phyloP scores from a whole-genome alignment of 169 alveolate species.

The Plasmodium sp. region DNA sequence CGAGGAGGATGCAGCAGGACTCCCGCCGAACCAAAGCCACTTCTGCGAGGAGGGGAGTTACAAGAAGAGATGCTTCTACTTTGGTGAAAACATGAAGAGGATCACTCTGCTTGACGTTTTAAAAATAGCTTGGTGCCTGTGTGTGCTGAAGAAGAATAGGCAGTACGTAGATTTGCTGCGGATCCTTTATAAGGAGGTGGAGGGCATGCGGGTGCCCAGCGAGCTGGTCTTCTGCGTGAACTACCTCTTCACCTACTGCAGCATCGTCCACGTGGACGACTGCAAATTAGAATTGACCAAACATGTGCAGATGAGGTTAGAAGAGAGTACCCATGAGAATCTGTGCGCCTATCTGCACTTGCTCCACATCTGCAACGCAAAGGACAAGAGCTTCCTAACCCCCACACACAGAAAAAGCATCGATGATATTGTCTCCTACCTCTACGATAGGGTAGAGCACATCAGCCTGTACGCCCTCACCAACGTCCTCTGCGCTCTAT shows the following conservation, averaged over 20 bases:
- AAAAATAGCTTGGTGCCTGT: constrained; percentile 62
- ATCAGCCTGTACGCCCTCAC: constrained; percentile 30
- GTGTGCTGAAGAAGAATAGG: constrained; percentile 39
- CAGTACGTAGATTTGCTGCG: constrained; percentile 23
- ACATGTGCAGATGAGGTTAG: background rate
- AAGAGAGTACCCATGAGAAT: constrained; percentile 32
- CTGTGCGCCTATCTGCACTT: constrained; percentile 59
- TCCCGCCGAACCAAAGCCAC: background rate
- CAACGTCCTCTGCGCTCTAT: constrained; percentile 37
- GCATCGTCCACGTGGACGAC: constrained; percentile 24
- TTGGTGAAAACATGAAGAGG: constrained; percentile 42
- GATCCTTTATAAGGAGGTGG: constrained; percentile 46
- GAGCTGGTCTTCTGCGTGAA: constrained; percentile 36
- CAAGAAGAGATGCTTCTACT: constrained; percentile 19
- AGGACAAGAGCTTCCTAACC: background rate
- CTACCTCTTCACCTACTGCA: constrained; percentile 42
- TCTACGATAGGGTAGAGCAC: constrained; percentile 32
- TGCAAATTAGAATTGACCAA: constrained; percentile 27
- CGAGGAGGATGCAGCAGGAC: background rate
- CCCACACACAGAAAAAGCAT: constrained; percentile 24
- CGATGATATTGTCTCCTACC: constrained; percentile 14
- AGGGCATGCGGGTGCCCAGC: constrained; percentile 10
- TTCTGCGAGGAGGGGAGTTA: background rate
- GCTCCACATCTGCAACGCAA: constrained; percentile 19
- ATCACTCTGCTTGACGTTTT: constrained; percentile 19